Conservation (phyloP, 345 rosid species). For the Theobroma cacao region DNA sequence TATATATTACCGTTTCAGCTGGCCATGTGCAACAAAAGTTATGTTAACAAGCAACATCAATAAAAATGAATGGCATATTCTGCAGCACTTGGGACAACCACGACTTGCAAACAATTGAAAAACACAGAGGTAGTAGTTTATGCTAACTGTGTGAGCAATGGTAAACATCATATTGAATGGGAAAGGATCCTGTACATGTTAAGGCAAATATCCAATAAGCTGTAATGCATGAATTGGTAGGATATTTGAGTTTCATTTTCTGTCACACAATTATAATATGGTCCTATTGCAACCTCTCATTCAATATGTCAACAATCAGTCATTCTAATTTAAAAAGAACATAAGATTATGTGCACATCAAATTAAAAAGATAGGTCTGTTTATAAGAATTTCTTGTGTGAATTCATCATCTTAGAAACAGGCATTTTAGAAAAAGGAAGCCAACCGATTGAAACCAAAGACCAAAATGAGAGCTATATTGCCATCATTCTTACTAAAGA, state of each 20-base stretch:
- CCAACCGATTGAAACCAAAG: neutral
- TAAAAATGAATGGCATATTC: neutral
- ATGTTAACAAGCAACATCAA: neutral
- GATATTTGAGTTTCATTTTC: constrained; percentile 1
- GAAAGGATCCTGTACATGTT: neutral
- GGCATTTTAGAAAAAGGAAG: neutral
- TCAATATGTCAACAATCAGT: neutral
- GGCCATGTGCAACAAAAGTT: constrained; percentile 24
- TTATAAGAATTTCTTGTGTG: neutral
- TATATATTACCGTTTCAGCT: constrained; percentile 98
- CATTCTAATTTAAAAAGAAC: neutral
- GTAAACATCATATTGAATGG: neutral
- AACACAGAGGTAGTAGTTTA: neutral
- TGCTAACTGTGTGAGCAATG: neutral
- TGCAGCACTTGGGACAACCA: neutral
- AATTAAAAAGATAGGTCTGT: neutral
- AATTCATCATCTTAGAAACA: neutral
- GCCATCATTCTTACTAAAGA: constrained; percentile 3
- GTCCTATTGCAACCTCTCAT: neutral
- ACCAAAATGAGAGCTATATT: neutral
- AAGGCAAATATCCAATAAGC: neutral
- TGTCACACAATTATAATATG: neutral
- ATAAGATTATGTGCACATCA: neutral
- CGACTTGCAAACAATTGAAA: neutral
- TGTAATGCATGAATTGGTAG: neutral